phyloP scores from a whole-genome alignment of 805 yeast species.

The Kluyveromyces aestuarii region DNA sequence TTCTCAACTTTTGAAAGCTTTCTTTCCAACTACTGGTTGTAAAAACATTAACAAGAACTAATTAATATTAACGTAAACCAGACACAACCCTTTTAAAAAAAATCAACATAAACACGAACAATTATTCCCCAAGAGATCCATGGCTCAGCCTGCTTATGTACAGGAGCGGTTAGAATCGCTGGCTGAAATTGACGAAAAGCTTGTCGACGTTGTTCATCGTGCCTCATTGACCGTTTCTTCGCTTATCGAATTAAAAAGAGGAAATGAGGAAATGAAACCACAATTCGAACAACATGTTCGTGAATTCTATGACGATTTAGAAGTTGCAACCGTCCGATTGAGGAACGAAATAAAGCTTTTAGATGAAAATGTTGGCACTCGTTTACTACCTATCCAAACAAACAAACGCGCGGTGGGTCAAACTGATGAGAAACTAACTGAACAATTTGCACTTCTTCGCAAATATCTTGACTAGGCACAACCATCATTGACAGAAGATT shows the following conservation, averaged over 20 bases:
- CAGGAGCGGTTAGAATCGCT: slow-evolving; percentile 22
- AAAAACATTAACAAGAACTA: neutral
- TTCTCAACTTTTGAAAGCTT: neutral
- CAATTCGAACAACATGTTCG: slow-evolving; percentile 22
- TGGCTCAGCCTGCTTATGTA: slow-evolving; percentile 25
- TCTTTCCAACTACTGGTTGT: neutral
- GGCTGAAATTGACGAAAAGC: slow-evolving; percentile 18
- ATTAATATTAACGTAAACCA: neutral
- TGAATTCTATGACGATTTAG: slow-evolving; percentile 19
- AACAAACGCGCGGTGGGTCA: slow-evolving; percentile 27
- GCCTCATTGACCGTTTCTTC: slow-evolving; percentile 26
- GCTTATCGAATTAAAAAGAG: slow-evolving; percentile 23
- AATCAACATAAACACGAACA: neutral
- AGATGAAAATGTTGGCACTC: slow-evolving; percentile 24
- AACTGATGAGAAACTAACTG: slow-evolving; percentile 25
- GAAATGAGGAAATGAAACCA: slow-evolving; percentile 21
- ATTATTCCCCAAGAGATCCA: neutral
- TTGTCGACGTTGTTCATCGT: slow-evolving; percentile 19
- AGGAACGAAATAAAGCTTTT: slow-evolving; percentile 21
- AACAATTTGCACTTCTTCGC: slow-evolving; percentile 16
- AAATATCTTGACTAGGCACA: neutral
- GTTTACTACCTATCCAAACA: slow-evolving; percentile 24
- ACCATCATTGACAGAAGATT: neutral
- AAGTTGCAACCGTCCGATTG: slow-evolving; percentile 15
- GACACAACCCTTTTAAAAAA: neutral